These are phyloP conservation scores for Panaeolus cyanescens DNA, from an alignment of 768 basidiomycete species.

Conservation along the genomic window DNA sequence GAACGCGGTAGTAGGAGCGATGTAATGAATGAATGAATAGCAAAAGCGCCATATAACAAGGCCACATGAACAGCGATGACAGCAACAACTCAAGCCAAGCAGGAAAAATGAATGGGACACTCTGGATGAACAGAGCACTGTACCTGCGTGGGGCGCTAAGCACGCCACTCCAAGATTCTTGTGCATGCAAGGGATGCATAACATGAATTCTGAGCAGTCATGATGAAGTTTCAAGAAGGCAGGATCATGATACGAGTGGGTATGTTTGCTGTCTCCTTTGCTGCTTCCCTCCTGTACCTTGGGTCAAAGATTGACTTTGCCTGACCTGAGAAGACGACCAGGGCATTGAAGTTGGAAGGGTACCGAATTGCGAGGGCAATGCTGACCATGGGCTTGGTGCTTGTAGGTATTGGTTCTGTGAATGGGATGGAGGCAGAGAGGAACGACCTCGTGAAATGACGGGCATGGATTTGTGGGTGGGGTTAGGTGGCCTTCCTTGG, in stretches of 20 bases:
- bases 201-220: no score
- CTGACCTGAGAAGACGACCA: conserved; percentile 7
- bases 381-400: conserved; percentile 45
- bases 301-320: conserved; percentile 3
- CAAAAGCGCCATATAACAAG: neutral
- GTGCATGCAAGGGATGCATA: neutral
- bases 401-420: conserved; percentile 24
- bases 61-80: no score
- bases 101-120: neutral
- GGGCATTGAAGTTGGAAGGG: conserved; percentile 28
- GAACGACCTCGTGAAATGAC: conserved; percentile 26
- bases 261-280: neutral
- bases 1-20: neutral
- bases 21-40: neutral
- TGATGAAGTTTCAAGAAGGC: neutral
- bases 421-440: conserved; percentile 18
- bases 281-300: neutral
- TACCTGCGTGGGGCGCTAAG: conserved; percentile 4
- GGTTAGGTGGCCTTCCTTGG: conserved; percentile 7
- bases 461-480: conserved; percentile 27
- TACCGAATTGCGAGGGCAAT: conserved; percentile 35
- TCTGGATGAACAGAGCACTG: no score
- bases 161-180: conserved; percentile 7
- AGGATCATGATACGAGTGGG: neutral
- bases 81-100: neutral